A percentile compares a stretch with the other conserved stretches of the same genome.
phyloP scores from a whole-genome alignment of 345 rosid genomes.

The Eucalyptus erythrocorys region DNA sequence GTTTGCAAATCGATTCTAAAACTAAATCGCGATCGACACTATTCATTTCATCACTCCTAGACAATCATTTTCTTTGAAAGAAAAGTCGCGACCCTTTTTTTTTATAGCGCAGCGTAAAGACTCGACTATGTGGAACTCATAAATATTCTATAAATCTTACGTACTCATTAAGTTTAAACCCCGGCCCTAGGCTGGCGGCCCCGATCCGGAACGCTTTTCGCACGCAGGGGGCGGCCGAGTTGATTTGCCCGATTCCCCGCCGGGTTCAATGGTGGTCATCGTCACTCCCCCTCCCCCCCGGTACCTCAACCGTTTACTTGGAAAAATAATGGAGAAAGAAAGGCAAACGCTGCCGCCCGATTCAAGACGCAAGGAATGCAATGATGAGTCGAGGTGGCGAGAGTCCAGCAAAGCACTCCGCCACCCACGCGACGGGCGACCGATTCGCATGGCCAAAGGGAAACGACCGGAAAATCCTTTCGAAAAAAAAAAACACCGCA shows the following conservation, averaged over 20 bases:
- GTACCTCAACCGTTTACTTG: not conserved
- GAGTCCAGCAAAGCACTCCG: not conserved
- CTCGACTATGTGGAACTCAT: not conserved
- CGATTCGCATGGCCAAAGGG: not conserved
- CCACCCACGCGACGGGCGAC: not conserved
- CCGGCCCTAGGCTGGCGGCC: not conserved
- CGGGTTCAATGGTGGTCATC: not conserved
- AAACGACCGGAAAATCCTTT: not conserved
- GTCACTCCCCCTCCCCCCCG: not conserved
- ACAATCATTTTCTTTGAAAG: not conserved
- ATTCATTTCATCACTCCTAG: not conserved
- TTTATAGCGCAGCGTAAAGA: too few relatives aligned
- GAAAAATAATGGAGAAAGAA: not conserved
- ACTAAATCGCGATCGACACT: not conserved
- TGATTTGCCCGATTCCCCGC: not conserved
- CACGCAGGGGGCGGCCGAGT: not conserved
- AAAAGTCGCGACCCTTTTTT: not conserved
- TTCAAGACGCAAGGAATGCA: not conserved
- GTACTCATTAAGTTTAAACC: not conserved
- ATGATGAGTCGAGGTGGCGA: not conserved
- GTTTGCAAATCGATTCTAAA: not conserved
- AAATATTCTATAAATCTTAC: not conserved
- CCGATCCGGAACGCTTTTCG: not conserved
- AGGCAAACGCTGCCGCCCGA: not conserved
- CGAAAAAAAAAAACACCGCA: not conserved